These are phyloP conservation scores for Neurospora terricola DNA, from an alignment of 495 filamentous ascomycete genomes.

Conservation along the genomic window DNA sequence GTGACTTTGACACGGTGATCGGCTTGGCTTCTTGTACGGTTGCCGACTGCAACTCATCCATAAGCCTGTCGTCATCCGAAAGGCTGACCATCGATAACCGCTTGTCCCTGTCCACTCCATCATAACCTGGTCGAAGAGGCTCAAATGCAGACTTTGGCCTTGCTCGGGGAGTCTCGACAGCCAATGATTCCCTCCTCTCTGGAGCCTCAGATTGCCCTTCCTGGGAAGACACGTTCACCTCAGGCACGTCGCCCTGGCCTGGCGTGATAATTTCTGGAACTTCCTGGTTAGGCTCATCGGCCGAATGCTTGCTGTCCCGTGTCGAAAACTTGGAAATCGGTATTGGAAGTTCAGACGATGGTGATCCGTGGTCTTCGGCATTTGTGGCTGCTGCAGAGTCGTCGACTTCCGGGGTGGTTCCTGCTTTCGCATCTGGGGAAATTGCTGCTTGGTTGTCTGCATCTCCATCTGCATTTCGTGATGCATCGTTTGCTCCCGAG, in stretches of 20 bases:
- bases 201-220: not conserved
- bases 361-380: not conserved
- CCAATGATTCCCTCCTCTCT: constrained; percentile 3
- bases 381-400: not conserved
- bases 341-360: constrained; percentile 20
- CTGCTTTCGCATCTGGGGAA: not conserved
- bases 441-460: not conserved
- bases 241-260: not conserved
- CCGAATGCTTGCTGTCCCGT: constrained; percentile 20
- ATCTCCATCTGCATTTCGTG: not conserved
- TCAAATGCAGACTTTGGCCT: constrained; percentile 43
- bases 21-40: constrained; percentile 77
- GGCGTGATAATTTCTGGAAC: constrained; percentile 11
- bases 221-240: not conserved
- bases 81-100: constrained; percentile 55
- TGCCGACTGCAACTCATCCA: constrained; percentile 79
- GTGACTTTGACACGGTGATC: constrained; percentile 75
- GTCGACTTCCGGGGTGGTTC: not conserved
- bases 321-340: constrained; percentile 43
- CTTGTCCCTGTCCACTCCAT: constrained; percentile 30
- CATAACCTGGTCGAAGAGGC: constrained; percentile 43
- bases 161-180: constrained; percentile 20
- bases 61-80: constrained; percentile 75
- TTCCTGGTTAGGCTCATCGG: not conserved
- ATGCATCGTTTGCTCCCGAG: constrained; percentile 9